Percentiles rank a stretch among this genome's conserved stretches.
phyloP scores from a whole-genome alignment of 1,284 basidiomycete genomes.

The Trametes pubescens region DNA sequence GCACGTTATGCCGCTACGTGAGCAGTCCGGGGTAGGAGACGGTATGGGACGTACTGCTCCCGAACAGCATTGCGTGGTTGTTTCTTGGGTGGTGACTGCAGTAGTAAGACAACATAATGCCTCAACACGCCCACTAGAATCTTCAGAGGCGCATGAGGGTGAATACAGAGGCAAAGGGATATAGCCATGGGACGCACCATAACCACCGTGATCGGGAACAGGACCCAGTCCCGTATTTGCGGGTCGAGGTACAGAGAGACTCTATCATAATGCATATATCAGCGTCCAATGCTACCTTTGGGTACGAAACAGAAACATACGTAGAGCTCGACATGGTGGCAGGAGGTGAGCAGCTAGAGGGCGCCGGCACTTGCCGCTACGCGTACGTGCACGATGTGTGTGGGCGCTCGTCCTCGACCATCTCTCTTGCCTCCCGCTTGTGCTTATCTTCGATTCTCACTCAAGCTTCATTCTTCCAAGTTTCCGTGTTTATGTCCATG shows the following conservation, averaged over 20 bases:
- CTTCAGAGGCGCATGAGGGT: constrained; percentile 48
- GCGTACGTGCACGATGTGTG: neutral
- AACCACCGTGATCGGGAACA: constrained; percentile 97
- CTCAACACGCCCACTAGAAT: constrained; percentile 94
- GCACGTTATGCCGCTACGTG: constrained; percentile 8
- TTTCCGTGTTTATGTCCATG: neutral
- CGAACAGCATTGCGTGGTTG: constrained; percentile 81
- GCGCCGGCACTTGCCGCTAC: constrained; percentile 10
- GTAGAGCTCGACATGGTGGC: constrained; percentile 42
- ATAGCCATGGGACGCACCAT: constrained; percentile 70
- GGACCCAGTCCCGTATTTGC: constrained; percentile 93
- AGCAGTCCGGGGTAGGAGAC: constrained; percentile 9
- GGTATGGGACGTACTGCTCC: constrained; percentile 81
- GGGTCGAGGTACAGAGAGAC: constrained; percentile 89
- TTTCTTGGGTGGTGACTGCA: constrained; percentile 89
- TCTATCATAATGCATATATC: constrained; percentile 45
- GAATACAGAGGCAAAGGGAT: constrained; percentile 1
- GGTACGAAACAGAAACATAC: constrained; percentile 30
- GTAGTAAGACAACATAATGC: constrained; percentile 91
- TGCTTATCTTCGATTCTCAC: too few relatives aligned
- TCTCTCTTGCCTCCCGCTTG: too few relatives aligned
- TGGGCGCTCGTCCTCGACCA: neutral
- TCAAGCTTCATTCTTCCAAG: neutral
- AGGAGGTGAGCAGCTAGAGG: constrained; percentile 20
- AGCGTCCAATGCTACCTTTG: neutral